Percentiles rank a stretch among this genome's conserved stretches.
phyloP scores from a whole-genome alignment of 1,284 basidiomycete species.

The Clitocybe nebularis region DNA sequence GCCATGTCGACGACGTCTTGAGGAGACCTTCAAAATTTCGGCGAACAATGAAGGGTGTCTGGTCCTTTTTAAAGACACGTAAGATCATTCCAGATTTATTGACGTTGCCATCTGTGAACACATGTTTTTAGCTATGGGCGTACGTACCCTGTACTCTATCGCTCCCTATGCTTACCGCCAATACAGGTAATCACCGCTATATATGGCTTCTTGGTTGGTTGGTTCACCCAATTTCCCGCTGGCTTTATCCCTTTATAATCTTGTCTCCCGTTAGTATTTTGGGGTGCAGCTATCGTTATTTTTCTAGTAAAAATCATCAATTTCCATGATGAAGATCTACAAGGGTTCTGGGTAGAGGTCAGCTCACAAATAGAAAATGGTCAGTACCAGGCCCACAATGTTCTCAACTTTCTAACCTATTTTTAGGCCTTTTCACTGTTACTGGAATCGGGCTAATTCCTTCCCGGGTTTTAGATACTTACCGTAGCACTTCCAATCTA shows the following conservation, averaged over 20 bases:
- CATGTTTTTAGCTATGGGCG: slow-evolving; percentile 46
- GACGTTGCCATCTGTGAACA: slow-evolving; percentile 2
- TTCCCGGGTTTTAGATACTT: slow-evolving; percentile 73
- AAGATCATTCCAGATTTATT: slow-evolving; percentile 20
- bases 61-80: slow-evolving; percentile 85
- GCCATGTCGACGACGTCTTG: slow-evolving; percentile 78
- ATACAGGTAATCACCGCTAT: slow-evolving; percentile 65
- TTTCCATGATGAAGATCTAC: slow-evolving; percentile 57
- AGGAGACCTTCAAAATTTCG: slow-evolving; percentile 60
- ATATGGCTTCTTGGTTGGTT: slow-evolving; percentile 76
- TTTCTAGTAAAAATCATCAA: slow-evolving; percentile 72
- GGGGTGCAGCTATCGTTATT: slow-evolving; percentile 76
- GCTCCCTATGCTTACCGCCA: slow-evolving; percentile 4
- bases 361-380: slow-evolving; percentile 77
- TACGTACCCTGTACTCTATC: slow-evolving; percentile 27
- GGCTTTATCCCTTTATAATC: neutral
- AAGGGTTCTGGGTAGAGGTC: slow-evolving; percentile 76
- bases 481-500: slow-evolving; percentile 39
- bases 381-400: slow-evolving; percentile 16
- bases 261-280: slow-evolving; percentile 48
- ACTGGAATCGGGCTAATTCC: slow-evolving; percentile 77
- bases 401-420: slow-evolving; percentile 1
- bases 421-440: slow-evolving; percentile 69
- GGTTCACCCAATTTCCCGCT: slow-evolving; percentile 16
- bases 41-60: slow-evolving; percentile 66